These are phyloP conservation scores for Macrolepiota fuliginosa DNA, from an alignment of 768 basidiomycete species.

Conservation along the genomic window DNA sequence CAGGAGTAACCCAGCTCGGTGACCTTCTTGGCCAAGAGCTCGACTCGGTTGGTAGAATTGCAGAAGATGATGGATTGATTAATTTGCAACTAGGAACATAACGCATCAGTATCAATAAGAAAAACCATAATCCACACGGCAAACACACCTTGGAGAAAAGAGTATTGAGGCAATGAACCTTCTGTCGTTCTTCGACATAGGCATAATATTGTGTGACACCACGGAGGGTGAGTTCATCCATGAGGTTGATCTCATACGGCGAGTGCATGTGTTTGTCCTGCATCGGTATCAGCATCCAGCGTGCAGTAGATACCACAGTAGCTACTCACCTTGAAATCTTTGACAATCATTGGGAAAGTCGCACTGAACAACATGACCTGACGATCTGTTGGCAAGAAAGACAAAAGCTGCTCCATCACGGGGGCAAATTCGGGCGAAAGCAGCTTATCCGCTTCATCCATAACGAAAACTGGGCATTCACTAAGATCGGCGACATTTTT, in stretches of 20 bases:
- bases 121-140: background rate
- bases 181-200: constrained; percentile 98
- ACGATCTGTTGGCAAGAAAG: constrained; percentile 76
- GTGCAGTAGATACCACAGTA: background rate
- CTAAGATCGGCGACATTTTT: constrained; percentile 92
- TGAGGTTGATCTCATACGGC: constrained; percentile 98
- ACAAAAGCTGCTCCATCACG: constrained; percentile 94
- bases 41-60: constrained; percentile 99
- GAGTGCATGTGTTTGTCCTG: constrained; percentile 96
- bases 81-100: constrained; percentile 82
- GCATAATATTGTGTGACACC: constrained; percentile 99
- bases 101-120: constrained; percentile 1
- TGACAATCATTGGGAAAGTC: constrained; percentile 98
- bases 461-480: constrained; percentile 95
- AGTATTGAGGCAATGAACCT: constrained; percentile 99
- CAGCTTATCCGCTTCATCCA: constrained; percentile 99
- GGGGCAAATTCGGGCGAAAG: constrained; percentile 97
- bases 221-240: constrained; percentile 98
- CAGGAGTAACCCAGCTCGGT: constrained; percentile 99
- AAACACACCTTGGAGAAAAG: constrained; percentile 89
- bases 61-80: constrained; percentile 99
- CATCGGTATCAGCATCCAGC: constrained; percentile 1
- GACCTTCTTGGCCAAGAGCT: constrained; percentile 98
- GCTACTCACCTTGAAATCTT: constrained; percentile 87
- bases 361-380: constrained; percentile 99